These are phyloP conservation scores for Ustilago bromivora DNA, from an alignment of 1,284 basidiomycete genomes.

Conservation along the genomic window DNA sequence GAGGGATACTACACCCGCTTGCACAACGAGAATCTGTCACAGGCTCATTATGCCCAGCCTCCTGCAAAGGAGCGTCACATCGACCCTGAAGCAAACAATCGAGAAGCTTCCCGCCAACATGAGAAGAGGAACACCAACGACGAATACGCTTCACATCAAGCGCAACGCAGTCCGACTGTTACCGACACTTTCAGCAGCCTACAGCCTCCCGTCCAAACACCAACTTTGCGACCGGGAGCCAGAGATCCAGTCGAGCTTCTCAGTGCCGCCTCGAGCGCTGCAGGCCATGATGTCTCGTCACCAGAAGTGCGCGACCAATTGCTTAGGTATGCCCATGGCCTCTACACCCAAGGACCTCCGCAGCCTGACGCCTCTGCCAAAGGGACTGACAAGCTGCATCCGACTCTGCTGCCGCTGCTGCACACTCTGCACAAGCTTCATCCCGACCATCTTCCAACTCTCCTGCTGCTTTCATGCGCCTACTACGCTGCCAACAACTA, in stretches of 20 bases:
- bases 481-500: conserved; percentile 64
- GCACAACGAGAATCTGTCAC: conserved; percentile 51
- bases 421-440: conserved; percentile 65
- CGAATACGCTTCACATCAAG: background rate
- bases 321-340: conserved; percentile 64
- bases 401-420: conserved; percentile 62
- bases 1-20: conserved; percentile 62
- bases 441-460: conserved; percentile 59
- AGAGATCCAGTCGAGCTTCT: conserved; percentile 63
- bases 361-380: conserved; percentile 20
- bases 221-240: conserved; percentile 30
- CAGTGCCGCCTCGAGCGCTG: conserved; percentile 52
- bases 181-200: conserved; percentile 14
- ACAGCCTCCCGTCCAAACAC: conserved; percentile 43
- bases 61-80: conserved; percentile 9
- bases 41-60: conserved; percentile 39
- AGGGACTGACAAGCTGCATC: conserved; percentile 55
- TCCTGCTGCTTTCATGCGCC: conserved; percentile 65
- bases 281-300: conserved; percentile 50
- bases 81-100: background rate
- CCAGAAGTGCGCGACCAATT: conserved; percentile 63
- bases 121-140: background rate
- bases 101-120: background rate
- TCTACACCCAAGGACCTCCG: conserved; percentile 56
- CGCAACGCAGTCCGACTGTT: background rate